Evolutionary conservation across 139 green algal species (phyloP), one percentile per base, ranked within the genome.

Genomic region (Mychonastes homosphaera): DNA sequence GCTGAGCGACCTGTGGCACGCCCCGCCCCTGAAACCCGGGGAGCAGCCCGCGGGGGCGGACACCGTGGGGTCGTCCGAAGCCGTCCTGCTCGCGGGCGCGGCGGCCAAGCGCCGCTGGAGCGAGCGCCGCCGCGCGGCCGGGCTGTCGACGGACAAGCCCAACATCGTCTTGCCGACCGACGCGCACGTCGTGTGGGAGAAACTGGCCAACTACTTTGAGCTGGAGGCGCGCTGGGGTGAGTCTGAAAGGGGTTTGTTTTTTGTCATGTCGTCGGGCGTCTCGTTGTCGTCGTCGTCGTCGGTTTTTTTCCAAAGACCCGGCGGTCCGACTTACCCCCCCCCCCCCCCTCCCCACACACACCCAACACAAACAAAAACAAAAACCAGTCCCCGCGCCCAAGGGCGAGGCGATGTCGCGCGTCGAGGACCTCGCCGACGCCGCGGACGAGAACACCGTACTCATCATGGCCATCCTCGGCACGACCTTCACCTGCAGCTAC

Each of bases 401-500:
- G 39, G 39, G 15, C 16, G 15, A 46, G 39, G 39, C 15, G 16
- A 16, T 53, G 46, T 23, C 24, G 46, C 15, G 46, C 15, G 15
- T 30, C 16, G 15, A 23, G 19, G 70, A 58, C 30, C 64, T 47
- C 21, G 21, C 26, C 5, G 18, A 55, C 29, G 56, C 45, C 30
- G 56, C 53, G 56, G 56, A 63, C 28, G 56, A 63, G 28, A 63
- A 63, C 32, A 63, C 56, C 21, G 54, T 63, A 24, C 43, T 41
- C 18, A 43, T 60, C 12, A 36, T 65, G 1, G 69, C 53, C 0
- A 81, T 90, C 26, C 64, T 87, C 46, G 82, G 82, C 34, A 73
- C 57, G 33, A 90, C 82, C 24, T 90, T 85, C 69, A 84, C 73
- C 10, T 80, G 82, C 2, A 56, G 81, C 32, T 87, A 79, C 51